Percentiles rank a stretch among this genome's conserved stretches.
Evolutionary conservation across 2,329 filamentous ascomycete genomes (phyloP).

Genomic region (Colletotrichum aenigma): DNA sequence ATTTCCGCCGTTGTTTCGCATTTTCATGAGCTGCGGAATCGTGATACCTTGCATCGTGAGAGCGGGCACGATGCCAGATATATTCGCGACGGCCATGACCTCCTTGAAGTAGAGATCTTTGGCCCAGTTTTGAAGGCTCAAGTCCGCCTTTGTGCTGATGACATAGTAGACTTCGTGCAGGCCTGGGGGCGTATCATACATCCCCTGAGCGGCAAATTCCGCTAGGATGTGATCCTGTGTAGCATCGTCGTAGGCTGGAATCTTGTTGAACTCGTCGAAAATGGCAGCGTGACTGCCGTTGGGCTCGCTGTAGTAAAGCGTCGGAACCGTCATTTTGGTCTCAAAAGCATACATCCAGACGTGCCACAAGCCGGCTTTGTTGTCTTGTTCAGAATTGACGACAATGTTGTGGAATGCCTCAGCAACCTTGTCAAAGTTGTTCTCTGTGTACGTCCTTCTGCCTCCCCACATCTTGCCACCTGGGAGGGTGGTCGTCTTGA

Average conservation of each 20-base stretch:
- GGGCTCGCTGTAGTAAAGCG: conserved; percentile 41
- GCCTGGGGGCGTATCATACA: conserved; percentile 17
- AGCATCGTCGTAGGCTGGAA: conserved; percentile 31
- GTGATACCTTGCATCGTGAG: conserved; percentile 46
- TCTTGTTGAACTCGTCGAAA: conserved; percentile 38
- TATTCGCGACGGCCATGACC: background rate
- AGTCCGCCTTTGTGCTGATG: conserved; percentile 21
- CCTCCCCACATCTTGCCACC: conserved; percentile 42
- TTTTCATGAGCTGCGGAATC: conserved; percentile 34
- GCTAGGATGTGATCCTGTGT: conserved; percentile 18
- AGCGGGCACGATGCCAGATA: conserved; percentile 28
- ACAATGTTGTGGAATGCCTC: conserved; percentile 30
- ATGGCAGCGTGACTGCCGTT: conserved; percentile 34
- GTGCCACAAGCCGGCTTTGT: conserved; percentile 35
- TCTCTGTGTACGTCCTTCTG: conserved; percentile 32
- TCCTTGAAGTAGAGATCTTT: conserved; percentile 19
- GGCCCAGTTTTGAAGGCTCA: conserved; percentile 22
- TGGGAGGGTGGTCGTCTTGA: conserved; percentile 37
- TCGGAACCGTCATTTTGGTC: conserved; percentile 27
- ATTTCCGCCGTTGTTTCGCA: conserved; percentile 42
- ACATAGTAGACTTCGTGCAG: conserved; percentile 25
- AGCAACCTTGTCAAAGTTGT: conserved; percentile 32
- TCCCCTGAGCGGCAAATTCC: conserved; percentile 15
- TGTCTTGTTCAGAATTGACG: conserved; percentile 32
- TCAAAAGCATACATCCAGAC: conserved; percentile 20